Conservation (phyloP, 352 stramenopile species). For the Pseudoperonospora humuli region DNA sequence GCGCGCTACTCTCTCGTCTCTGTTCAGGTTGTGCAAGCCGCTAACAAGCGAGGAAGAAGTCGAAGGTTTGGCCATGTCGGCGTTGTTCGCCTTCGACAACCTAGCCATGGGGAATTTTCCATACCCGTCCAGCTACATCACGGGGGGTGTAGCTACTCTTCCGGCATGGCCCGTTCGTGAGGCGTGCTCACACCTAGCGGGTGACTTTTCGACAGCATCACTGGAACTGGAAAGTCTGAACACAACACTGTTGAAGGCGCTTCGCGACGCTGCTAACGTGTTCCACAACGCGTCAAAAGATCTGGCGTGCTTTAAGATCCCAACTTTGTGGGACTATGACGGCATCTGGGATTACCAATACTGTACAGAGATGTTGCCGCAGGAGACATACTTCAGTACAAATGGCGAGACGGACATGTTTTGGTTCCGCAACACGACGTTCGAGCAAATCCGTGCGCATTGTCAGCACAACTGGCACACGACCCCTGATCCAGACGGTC, state of each 20-base stretch:
- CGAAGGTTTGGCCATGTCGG: conserved; percentile 60
- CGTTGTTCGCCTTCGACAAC: conserved; percentile 86
- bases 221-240: conserved; percentile 5
- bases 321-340: conserved; percentile 61
- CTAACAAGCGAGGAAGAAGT: conserved; percentile 35
- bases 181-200: conserved; percentile 71
- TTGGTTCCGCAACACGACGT: conserved; percentile 64
- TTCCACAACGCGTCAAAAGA: conserved; percentile 86
- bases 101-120: conserved; percentile 95
- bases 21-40: conserved; percentile 67
- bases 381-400: conserved; percentile 85
- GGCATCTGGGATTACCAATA: conserved; percentile 90
- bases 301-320: conserved; percentile 66
- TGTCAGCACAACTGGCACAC: conserved; percentile 63
- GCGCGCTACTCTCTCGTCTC: conserved; percentile 36
- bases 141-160: conserved; percentile 56
- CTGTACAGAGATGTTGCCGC: conserved; percentile 89
- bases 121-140: conserved; percentile 92
- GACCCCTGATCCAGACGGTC: conserved; percentile 65
- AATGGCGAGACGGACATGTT: conserved; percentile 91
- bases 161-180: conserved; percentile 89
- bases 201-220: conserved; percentile 33
- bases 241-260: conserved; percentile 32
- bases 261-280: conserved; percentile 69
- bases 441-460: conserved; percentile 44